A percentile compares a stretch with the other conserved stretches of the same genome.
Evolutionary conservation across 192 early-diverging fungal species (phyloP).

Genomic region (Spinellus fusiger): DNA sequence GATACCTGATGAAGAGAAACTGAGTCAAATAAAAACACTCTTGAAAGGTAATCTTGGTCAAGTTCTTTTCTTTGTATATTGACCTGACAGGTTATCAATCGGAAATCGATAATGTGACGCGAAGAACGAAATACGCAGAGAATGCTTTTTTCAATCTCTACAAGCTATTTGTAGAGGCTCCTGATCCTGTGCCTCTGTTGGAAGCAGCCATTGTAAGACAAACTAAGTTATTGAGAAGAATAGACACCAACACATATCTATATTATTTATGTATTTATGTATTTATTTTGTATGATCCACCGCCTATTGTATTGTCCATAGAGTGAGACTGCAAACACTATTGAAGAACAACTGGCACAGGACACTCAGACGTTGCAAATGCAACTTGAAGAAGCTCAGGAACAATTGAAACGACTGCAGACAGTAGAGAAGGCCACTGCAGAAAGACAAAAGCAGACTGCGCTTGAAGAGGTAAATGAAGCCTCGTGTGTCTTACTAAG

Average conservation of each 20-base stretch:
- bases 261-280: too few species aligned
- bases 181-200: slow-evolving; percentile 75
- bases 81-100: slow-evolving; percentile 66
- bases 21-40: slow-evolving; percentile 68
- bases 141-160: slow-evolving; percentile 77
- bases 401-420: too few species aligned
- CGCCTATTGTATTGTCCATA: too few species aligned
- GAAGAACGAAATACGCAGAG: slow-evolving; percentile 77
- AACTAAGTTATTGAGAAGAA: neutral
- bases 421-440: too few species aligned
- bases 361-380: too few species aligned
- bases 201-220: slow-evolving; percentile 46
- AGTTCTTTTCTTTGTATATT: neutral
- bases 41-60: slow-evolving; percentile 50
- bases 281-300: too few species aligned
- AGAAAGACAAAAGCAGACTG: too few species aligned
- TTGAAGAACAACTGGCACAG: too few species aligned
- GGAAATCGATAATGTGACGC: slow-evolving; percentile 88
- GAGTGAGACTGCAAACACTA: too few species aligned
- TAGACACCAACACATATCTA: neutral
- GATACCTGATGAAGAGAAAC: slow-evolving; percentile 70
- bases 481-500: too few species aligned
- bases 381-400: too few species aligned
- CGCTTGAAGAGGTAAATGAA: too few species aligned
- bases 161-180: slow-evolving; percentile 72